Evolutionary conservation across 371 early-diverging fungal species (phyloP).

Genomic region (Dinochytrium kinnereticum): DNA sequence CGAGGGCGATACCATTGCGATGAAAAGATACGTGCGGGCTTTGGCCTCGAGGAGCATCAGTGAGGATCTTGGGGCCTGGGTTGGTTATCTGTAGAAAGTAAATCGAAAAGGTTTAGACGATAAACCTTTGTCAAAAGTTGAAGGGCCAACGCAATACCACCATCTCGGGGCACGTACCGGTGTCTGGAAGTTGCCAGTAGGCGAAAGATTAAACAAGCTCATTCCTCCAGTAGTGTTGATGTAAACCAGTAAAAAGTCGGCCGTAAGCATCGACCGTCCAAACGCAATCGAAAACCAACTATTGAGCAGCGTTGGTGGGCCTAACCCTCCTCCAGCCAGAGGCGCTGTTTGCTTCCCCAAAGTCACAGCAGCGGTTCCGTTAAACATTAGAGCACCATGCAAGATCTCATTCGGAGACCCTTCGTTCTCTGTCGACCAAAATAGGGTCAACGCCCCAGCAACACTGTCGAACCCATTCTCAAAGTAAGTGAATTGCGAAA

Average conservation of each 20-base stretch:
- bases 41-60: neutral
- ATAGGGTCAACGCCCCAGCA: neutral
- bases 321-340: neutral
- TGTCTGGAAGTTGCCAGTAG: constrained; percentile 12
- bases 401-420: neutral
- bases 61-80: neutral
- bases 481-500: neutral
- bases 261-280: constrained; percentile 37
- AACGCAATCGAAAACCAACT: constrained; percentile 41
- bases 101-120: neutral
- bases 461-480: constrained; percentile 2
- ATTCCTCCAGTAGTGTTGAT: constrained; percentile 10
- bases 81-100: constrained; percentile 10
- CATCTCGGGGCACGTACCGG: constrained; percentile 24
- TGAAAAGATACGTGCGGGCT: constrained; percentile 7
- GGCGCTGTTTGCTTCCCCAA: neutral
- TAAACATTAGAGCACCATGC: constrained; percentile 9
- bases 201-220: neutral
- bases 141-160: neutral
- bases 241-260: constrained; percentile 39
- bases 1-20: constrained; percentile 5
- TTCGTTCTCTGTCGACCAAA: constrained; percentile 11
- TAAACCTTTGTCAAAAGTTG: neutral
- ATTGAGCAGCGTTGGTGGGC: constrained; percentile 13
- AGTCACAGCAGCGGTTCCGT: constrained; percentile 4